Evolutionary conservation across 2,329 filamentous ascomycete genomes (phyloP), one percentile per base, ranked within the genome.

Genomic region (Monilinia fructicola): DNA sequence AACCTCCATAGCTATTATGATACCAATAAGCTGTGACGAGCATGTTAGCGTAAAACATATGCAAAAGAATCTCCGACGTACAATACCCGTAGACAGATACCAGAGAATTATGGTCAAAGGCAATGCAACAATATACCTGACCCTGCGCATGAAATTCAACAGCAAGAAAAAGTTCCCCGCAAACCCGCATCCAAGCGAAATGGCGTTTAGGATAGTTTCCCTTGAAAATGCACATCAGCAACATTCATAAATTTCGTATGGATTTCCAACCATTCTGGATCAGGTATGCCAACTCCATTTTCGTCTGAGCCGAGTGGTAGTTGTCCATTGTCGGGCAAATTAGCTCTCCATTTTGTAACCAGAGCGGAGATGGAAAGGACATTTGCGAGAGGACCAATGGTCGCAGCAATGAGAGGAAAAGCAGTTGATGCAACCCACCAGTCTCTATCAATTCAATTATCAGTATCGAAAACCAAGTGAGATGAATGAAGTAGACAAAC

Each of bases 301-400:
- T 81, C 82, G 71, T 87, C 83, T 0, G 78, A 71, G 4, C 83
- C 79, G 2, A 76, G 71, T 4, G 78, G 76, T 3, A 79, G 73
- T 56, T 81, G 75, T 50, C 84, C 78, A 53, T 81, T 74, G 64
- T 82, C 80, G 3, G 82, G 78, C 1, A 83, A 71, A 28, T 77
- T 78, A 71, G 81, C 79, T 68, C 86, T 81, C 88, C 88, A 91
- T 14, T 82, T 82, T 23, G 84, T 85, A 2, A 90, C 87, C 55
- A 91, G 77, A 0, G 88, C 88, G 35, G 86, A 87, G 64, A 91
- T 87, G 1, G 86, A 88, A 68, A 89, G 80, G 28, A 91, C 83
- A 73, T 90, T 91, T 4, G 89, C 88, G n/a, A 90, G 77, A 1
- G 89, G 89, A 0, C 87, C 88, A n/a, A 88, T 82, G 1, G 88